Conservation (phyloP, 306 rosid species). For the Castanopsis chinensis region DNA sequence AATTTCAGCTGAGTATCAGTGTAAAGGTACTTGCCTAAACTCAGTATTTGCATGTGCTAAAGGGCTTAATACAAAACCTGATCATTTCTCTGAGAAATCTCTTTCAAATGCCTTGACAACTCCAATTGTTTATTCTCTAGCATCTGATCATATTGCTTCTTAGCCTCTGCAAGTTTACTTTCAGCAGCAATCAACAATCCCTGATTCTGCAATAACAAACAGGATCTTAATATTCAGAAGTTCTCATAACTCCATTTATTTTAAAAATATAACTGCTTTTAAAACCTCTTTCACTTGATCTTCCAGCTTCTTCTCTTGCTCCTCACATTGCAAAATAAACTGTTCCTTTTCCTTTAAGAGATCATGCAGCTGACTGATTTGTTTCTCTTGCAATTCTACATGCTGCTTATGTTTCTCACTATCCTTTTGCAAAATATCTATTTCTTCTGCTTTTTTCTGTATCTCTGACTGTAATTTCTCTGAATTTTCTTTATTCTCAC, state of each 20-base stretch:
- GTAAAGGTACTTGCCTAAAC: conserved; percentile 18
- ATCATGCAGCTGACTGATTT: conserved; percentile 46
- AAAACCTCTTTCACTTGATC: conserved; percentile 69
- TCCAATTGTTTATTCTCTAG: conserved; percentile 74
- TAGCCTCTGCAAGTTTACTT: conserved; percentile 68
- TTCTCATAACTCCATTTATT: conserved; percentile 3
- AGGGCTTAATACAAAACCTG: conserved; percentile 54
- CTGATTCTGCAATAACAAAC: conserved; percentile 54
- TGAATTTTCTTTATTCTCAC: conserved; percentile 53
- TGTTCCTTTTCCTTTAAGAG: conserved; percentile 65
- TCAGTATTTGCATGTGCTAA: conserved; percentile 18
- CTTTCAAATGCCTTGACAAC: conserved; percentile 86
- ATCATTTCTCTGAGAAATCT: conserved; percentile 88
- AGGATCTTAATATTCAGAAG: conserved; percentile 18
- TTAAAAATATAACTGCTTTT: conserved; percentile 22
- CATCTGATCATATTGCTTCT: conserved; percentile 75
- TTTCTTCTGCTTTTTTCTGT: conserved; percentile 61
- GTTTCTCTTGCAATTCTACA: conserved; percentile 52
- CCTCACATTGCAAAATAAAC: conserved; percentile 48
- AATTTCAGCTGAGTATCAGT: conserved; percentile 32
- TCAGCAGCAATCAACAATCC: conserved; percentile 55
- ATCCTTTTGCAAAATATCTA: conserved; percentile 52
- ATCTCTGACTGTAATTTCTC: conserved; percentile 64
- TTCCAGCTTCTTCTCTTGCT: conserved; percentile 71
- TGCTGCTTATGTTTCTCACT: conserved; percentile 48